Percentiles rank a stretch among this genome's conserved stretches.
Conservation (phyloP, 441 rosid genomes). For the Erodium moschatum region DNA sequence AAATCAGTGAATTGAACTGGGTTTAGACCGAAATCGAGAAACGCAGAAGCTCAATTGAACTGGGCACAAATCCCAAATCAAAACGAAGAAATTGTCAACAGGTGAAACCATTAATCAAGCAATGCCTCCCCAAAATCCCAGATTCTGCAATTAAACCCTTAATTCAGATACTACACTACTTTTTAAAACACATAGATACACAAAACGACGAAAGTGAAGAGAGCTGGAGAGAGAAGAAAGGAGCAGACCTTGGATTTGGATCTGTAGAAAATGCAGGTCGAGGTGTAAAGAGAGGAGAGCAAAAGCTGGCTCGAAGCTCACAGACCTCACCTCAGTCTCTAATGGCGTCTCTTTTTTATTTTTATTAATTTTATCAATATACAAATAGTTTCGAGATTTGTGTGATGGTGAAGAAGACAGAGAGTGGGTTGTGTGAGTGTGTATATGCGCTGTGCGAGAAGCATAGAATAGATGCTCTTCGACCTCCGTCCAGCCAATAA, state of each 20-base stretch:
- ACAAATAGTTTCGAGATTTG: background rate
- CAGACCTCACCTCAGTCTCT: background rate
- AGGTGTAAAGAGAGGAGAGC: background rate
- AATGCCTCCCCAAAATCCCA: background rate
- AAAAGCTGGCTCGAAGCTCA: background rate
- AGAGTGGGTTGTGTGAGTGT: background rate
- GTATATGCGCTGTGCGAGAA: background rate
- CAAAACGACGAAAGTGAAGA: background rate
- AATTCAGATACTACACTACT: background rate
- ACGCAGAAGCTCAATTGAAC: background rate
- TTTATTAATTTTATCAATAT: background rate
- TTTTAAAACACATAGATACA: background rate
- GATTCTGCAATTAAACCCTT: background rate
- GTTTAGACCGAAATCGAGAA: background rate
- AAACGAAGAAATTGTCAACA: background rate
- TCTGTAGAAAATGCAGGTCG: slow-evolving; percentile 5
- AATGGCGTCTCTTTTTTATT: background rate
- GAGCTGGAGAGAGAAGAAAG: background rate
- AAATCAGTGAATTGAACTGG: slow-evolving; percentile 7
- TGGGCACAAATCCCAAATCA: background rate
- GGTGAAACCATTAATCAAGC: background rate
- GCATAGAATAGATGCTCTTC: background rate
- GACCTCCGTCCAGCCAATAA: background rate
- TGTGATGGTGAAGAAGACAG: slow-evolving; percentile 10
- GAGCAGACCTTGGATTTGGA: slow-evolving; percentile 6